Conservation (phyloP, 2,329 filamentous ascomycete genomes). For the Byssoonygena ceratinophila region DNA sequence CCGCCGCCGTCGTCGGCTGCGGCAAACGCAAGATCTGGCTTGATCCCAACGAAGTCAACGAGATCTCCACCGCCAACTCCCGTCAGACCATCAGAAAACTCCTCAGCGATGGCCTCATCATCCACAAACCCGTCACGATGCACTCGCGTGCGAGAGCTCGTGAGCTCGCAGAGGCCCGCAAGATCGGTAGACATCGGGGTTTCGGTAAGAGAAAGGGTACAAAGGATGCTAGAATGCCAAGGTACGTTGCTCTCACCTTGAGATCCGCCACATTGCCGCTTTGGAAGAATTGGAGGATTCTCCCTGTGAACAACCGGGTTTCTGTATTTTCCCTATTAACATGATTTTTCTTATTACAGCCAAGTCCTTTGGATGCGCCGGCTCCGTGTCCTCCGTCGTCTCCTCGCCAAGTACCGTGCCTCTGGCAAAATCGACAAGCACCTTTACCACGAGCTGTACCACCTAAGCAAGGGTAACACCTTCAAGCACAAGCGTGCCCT, state of each 20-base stretch:
- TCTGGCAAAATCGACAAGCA: conserved; percentile 99
- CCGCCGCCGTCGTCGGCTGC: conserved; percentile 95
- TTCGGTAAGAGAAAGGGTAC: conserved; percentile 99
- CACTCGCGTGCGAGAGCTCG: conserved; percentile 96
- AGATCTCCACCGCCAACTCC: conserved; percentile 99
- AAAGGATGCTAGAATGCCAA: conserved; percentile 97
- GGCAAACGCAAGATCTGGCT: conserved; percentile 99
- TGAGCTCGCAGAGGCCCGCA: conserved; percentile 85
- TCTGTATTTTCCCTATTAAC: conserved; percentile 17
- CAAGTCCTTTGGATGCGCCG: conserved; percentile 99
- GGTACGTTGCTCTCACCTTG: conserved; percentile 49
- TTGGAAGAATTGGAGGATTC: neutral
- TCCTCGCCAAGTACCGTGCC: conserved; percentile 99
- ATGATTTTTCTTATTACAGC: conserved; percentile 42
- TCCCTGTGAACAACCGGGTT: conserved; percentile 23
- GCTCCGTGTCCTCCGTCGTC: conserved; percentile 95
- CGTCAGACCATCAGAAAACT: conserved; percentile 99
- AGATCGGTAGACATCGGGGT: conserved; percentile 94
- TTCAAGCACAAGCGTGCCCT: conserved; percentile 99
- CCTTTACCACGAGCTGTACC: conserved; percentile 99
- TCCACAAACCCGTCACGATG: conserved; percentile 99
- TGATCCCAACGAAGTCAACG: conserved; percentile 97
- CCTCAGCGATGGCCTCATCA: conserved; percentile 99
- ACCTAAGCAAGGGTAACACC: conserved; percentile 99
- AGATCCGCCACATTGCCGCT: neutral